phyloP scores from a whole-genome alignment of 176 grass and related monocot genomes.

The Poa pratensis region DNA sequence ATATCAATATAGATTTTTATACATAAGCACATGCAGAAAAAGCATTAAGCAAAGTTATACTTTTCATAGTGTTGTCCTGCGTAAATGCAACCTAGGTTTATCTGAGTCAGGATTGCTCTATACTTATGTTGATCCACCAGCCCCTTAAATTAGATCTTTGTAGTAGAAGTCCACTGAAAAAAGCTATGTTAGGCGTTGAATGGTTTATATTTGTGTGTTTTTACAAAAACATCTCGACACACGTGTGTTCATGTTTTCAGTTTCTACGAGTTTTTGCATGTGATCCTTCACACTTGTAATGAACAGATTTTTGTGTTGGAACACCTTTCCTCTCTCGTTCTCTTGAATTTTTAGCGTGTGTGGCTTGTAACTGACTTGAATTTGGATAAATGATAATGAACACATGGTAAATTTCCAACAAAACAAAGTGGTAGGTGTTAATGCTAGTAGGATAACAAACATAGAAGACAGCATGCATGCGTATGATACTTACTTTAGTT shows the following conservation, averaged over 20 bases:
- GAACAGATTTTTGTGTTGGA: background rate
- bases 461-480: background rate
- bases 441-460: background rate
- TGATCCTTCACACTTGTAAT: background rate
- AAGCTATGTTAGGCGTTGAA: background rate
- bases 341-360: no score
- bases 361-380: no score
- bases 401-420: no score
- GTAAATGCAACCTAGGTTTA: background rate
- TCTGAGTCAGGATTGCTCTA: background rate
- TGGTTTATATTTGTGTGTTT: background rate
- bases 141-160: background rate
- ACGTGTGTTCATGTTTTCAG: background rate
- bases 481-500: constrained; percentile 16
- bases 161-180: background rate
- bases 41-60: background rate
- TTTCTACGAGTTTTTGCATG: background rate
- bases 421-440: background rate
- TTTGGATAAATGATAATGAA: no score
- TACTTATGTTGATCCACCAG: background rate
- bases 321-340: no score
- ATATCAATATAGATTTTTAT: background rate
- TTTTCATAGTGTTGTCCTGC: background rate
- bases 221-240: background rate
- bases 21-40: background rate